Evolutionary conservation across 2,329 filamentous ascomycete species (phyloP).

Genomic region (Hypoxylon rubiginosum): DNA sequence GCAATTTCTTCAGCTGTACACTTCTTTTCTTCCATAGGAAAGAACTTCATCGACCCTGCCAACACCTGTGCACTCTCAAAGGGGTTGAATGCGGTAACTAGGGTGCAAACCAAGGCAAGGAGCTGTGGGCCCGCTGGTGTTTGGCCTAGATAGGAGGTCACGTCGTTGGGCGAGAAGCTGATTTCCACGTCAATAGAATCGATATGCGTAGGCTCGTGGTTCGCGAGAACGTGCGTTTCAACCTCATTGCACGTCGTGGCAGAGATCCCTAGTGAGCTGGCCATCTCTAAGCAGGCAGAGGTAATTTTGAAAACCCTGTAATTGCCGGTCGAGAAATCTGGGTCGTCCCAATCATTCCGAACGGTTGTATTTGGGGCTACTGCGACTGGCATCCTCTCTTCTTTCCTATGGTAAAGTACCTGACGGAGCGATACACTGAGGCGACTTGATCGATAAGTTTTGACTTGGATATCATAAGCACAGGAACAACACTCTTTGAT

Average conservation of each 20-base stretch:
- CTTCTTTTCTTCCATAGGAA: neutral
- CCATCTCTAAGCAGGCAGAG: slow-evolving; percentile 18
- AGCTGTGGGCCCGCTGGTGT: slow-evolving; percentile 19
- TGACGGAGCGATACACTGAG: no score
- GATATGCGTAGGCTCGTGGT: neutral
- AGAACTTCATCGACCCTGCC: neutral
- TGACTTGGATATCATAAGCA: no score
- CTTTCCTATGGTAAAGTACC: neutral
- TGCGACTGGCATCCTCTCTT: slow-evolving; percentile 12
- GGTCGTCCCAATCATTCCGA: slow-evolving; percentile 4
- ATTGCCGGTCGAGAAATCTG: neutral
- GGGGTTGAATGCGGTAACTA: slow-evolving; percentile 26
- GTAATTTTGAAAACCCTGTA: neutral
- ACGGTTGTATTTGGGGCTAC: neutral
- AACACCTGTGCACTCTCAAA: slow-evolving; percentile 17
- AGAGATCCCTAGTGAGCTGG: slow-evolving; percentile 14
- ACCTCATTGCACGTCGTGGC: slow-evolving; percentile 21
- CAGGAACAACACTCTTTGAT: no score
- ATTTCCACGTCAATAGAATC: slow-evolving; percentile 1
- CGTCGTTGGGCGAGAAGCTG: slow-evolving; percentile 15
- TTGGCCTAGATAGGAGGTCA: neutral
- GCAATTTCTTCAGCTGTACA: slow-evolving; percentile 12
- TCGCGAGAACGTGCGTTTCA: neutral
- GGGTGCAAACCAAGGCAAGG: slow-evolving; percentile 17
- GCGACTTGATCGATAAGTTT: no score